Conservation (phyloP, 495 filamentous ascomycete genomes). For the Aspergillus conjunctus region DNA sequence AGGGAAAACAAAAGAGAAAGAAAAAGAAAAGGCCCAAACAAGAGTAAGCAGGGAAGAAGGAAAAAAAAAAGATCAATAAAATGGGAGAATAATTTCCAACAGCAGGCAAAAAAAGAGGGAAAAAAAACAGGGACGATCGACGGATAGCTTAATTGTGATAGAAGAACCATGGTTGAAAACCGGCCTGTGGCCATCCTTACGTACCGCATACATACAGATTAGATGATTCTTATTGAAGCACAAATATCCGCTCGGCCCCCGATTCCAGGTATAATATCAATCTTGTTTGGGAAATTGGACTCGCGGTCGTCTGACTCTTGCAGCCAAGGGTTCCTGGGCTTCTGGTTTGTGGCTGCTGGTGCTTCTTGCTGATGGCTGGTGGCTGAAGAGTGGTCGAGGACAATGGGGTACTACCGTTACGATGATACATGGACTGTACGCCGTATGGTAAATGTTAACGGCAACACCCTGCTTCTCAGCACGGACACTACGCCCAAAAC, state of each 20-base stretch:
- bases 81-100: constrained; percentile 3
- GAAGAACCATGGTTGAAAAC: constrained; percentile 22
- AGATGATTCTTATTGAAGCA: not conserved
- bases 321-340: no score
- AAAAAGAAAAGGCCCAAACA: constrained; percentile 1
- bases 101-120: constrained; percentile 13
- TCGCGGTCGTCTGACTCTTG: no score
- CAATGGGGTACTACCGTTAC: no score
- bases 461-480: not conserved
- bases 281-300: no score
- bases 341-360: no score
- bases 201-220: constrained; percentile 11
- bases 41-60: not conserved
- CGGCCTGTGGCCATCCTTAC: constrained; percentile 12
- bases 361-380: no score
- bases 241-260: no score
- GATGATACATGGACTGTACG: no score
- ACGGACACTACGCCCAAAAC: constrained; percentile 13
- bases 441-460: not conserved
- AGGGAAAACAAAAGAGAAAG: not conserved
- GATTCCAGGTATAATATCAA: no score
- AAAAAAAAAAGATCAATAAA: constrained; percentile 11
- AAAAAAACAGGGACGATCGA: constrained; percentile 25
- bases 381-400: no score
- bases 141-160: constrained; percentile 24